Conservation (phyloP, 148 eudicot species). For the Cornus florida region DNA sequence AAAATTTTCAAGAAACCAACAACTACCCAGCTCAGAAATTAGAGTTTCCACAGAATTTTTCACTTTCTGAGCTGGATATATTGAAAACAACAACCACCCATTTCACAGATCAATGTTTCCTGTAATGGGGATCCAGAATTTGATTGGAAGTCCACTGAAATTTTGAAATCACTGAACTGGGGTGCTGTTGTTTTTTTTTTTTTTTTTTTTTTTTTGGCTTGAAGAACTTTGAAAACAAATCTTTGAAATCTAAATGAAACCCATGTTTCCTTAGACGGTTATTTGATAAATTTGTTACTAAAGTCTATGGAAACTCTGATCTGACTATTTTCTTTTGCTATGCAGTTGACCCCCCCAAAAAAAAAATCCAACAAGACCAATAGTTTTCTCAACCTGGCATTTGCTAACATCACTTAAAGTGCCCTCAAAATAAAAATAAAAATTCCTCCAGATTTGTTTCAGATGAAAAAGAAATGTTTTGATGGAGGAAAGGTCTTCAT, state of each 20-base stretch:
- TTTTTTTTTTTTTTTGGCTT: neutral
- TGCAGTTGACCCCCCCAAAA: slow-evolving; percentile 15
- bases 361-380: neutral
- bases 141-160: neutral
- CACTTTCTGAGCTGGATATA: neutral
- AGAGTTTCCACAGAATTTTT: slow-evolving; percentile 5
- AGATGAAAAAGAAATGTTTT: neutral
- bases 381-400: neutral
- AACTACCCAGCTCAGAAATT: slow-evolving; percentile 18
- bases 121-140: slow-evolving; percentile 8
- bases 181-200: neutral
- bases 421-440: neutral
- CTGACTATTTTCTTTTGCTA: neutral
- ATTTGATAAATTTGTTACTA: neutral
- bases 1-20: slow-evolving; percentile 9
- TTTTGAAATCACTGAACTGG: neutral
- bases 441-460: neutral
- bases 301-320: neutral
- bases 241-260: neutral
- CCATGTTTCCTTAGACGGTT: neutral
- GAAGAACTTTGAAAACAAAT: neutral
- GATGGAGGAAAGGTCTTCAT: neutral
- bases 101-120: neutral
- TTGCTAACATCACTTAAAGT: neutral
- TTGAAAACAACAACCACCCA: neutral